Evolutionary conservation across 202 grass and related monocot genomes (phyloP).

Genomic region (Panicum hallii): DNA sequence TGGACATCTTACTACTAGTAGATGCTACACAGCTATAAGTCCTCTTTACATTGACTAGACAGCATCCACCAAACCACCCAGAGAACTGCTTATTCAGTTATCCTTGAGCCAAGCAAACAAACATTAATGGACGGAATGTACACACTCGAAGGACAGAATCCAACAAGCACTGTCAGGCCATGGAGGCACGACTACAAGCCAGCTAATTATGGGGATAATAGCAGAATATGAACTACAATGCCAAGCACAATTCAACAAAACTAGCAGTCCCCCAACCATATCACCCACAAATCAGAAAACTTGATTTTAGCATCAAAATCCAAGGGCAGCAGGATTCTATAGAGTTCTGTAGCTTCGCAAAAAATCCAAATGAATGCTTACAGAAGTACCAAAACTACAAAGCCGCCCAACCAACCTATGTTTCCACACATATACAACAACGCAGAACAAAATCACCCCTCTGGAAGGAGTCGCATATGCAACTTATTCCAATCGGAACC

Average conservation of each 20-base stretch:
- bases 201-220: background rate
- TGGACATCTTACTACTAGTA: background rate
- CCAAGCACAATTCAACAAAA: background rate
- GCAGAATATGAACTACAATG: background rate
- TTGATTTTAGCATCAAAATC: slow-evolving; percentile 2
- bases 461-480: background rate
- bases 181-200: background rate
- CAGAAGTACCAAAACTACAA: background rate
- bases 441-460: too few species aligned
- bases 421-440: background rate
- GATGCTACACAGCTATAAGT: background rate
- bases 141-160: background rate
- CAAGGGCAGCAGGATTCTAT: background rate
- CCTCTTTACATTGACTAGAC: background rate
- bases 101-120: background rate
- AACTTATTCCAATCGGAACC: slow-evolving; percentile 22
- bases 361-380: background rate
- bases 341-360: background rate
- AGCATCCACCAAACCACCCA: background rate
- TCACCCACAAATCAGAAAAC: slow-evolving; percentile 2
- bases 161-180: background rate
- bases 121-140: background rate
- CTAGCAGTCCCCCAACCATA: background rate
- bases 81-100: background rate
- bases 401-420: background rate